phyloP scores from a whole-genome alignment of 768 basidiomycete species.

The Mycena galopus region DNA sequence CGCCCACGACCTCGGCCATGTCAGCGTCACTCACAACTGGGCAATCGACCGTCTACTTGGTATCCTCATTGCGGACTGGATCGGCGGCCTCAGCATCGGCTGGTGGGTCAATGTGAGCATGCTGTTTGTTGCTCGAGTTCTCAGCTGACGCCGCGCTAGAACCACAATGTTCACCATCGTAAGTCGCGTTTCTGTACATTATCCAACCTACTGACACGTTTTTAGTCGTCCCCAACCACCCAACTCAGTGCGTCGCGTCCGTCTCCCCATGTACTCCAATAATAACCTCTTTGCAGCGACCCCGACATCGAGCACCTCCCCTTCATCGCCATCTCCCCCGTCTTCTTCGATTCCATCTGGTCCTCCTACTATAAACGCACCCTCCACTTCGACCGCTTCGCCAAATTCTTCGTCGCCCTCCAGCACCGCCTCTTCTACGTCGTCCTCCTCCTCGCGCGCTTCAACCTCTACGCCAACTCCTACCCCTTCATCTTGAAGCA shows the following conservation, averaged over 20 bases:
- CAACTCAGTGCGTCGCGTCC: slow-evolving; percentile 76
- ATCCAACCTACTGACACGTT: slow-evolving; percentile 28
- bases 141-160: slow-evolving; percentile 56
- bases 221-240: slow-evolving; percentile 96
- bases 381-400: slow-evolving; percentile 81
- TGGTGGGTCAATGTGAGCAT: slow-evolving; percentile 97
- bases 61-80: slow-evolving; percentile 84
- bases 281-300: slow-evolving; percentile 62
- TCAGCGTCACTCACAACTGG: slow-evolving; percentile 94
- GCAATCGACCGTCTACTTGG: slow-evolving; percentile 81
- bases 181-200: slow-evolving; percentile 51
- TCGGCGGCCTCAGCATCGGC: slow-evolving; percentile 94
- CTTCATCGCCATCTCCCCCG: slow-evolving; percentile 93
- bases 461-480: slow-evolving; percentile 94
- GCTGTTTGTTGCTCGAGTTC: background rate
- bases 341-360: slow-evolving; percentile 88
- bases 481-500: slow-evolving; percentile 81
- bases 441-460: slow-evolving; percentile 90
- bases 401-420: slow-evolving; percentile 73
- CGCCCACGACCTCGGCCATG: slow-evolving; percentile 95
- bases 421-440: slow-evolving; percentile 96
- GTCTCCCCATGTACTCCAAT: background rate
- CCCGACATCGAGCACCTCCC: slow-evolving; percentile 92
- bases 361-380: slow-evolving; percentile 95
- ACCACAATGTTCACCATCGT: slow-evolving; percentile 97